Evolutionary conservation across 106 monocot genomes (phyloP), one percentile per base, ranked within the genome.

Genomic region (Narthecium ossifragum): DNA sequence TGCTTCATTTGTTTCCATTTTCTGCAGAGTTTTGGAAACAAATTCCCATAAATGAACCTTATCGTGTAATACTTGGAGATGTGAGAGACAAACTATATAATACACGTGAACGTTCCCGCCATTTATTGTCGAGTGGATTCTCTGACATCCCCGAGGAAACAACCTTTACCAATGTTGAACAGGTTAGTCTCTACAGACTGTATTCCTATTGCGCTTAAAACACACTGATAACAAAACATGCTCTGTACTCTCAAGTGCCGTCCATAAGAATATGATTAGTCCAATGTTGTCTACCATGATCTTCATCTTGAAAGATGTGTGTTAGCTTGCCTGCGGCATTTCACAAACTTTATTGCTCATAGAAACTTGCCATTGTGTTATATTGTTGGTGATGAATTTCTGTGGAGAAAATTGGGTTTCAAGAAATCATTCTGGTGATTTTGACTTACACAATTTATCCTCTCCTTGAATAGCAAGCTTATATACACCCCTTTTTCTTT

Each of bases 41-140:
- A 55, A 63, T 85, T 53, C 85, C 85, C 28, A 73, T 75, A 18
- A 85, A 76, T 70, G 85, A 85, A 59, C 85, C 85, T n/a, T 85
- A 85, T 62, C 85, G 85, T 76, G 85, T 85, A 31, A 65, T 85
- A 57, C 85, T 85, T 73, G 85, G 80, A 50, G 76, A 76, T 64
- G 70, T 85, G 31, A 75, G 85, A 59, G 85, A 85, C 57, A 85
- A 73, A 50, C 55, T 85, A 22, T 85, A 85, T 38, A 80, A 85
- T 38, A 85, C 80, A 33, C 79, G 85, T 18, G 85, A 85, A 52
- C 65, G 69, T 15, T 80, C 85, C 34, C 85, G 80, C 9, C 76
- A 85, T 28, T 59, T 80, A 20, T 58, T 85, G 38, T 62, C 80
- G 9, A 66, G 41, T 73, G 85, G 73, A 40, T 26, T 37, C 55